A percentile compares a stretch with the other conserved stretches of the same genome.
Evolutionary conservation across 495 filamentous ascomycete species (phyloP).

Genomic region (Aspergillus bridgeri): DNA sequence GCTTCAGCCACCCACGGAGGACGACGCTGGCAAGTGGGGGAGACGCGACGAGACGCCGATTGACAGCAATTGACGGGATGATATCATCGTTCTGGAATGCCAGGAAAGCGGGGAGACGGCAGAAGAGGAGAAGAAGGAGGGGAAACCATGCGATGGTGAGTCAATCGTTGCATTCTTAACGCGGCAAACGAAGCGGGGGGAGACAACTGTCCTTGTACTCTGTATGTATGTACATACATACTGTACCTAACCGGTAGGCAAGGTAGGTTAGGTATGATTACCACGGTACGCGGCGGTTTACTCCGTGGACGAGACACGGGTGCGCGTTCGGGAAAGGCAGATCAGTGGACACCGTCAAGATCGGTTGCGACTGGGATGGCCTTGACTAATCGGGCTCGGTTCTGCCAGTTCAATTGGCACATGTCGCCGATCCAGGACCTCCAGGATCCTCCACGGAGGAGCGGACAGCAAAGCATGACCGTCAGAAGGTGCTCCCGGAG

Average conservation of each 20-base stretch:
- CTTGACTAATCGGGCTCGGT: slow-evolving; percentile 10
- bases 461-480: no score
- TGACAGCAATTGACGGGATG: background rate
- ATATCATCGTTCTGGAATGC: background rate
- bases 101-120: background rate
- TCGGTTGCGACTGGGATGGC: slow-evolving; percentile 15
- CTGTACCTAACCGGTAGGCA: no score
- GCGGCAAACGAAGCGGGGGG: background rate
- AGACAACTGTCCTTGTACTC: background rate
- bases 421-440: slow-evolving; percentile 7
- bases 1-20: background rate
- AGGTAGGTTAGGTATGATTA: no score
- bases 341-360: slow-evolving; percentile 38
- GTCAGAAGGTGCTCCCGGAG: no score
- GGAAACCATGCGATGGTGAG: background rate
- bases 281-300: slow-evolving; percentile 25
- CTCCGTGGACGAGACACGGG: slow-evolving; percentile 25
- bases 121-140: background rate
- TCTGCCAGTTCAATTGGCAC: slow-evolving; percentile 18
- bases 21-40: background rate
- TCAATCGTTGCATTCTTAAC: background rate
- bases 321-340: slow-evolving; percentile 31
- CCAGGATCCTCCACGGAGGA: no score
- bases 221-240: no score
- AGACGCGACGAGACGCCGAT: background rate